Conservation (phyloP, 768 basidiomycete species). For the Lentinus brumalis region DNA sequence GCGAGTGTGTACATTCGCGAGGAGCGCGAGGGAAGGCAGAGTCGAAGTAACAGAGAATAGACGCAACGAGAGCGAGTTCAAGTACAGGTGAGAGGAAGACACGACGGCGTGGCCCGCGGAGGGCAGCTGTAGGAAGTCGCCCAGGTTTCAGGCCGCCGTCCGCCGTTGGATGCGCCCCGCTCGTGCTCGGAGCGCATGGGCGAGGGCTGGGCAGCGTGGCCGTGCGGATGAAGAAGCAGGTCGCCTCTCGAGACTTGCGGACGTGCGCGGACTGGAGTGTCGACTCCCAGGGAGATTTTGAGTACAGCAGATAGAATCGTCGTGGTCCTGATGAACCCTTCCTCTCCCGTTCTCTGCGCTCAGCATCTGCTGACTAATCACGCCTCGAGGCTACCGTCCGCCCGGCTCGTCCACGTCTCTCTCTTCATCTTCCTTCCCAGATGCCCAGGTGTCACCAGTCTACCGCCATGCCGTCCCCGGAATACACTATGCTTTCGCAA, state of each 20-base stretch:
- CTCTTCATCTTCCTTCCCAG: too few relatives aligned
- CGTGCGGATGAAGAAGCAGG: not conserved
- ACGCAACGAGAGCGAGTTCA: not conserved
- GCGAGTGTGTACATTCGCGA: slow-evolving; percentile 28
- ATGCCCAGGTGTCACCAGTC: too few relatives aligned
- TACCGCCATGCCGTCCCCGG: too few relatives aligned
- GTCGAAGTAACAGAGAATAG: slow-evolving; percentile 24
- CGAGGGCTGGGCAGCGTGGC: not conserved
- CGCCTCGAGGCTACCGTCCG: too few relatives aligned
- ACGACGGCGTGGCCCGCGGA: slow-evolving; percentile 2
- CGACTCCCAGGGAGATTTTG: too few relatives aligned
- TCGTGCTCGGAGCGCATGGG: not conserved
- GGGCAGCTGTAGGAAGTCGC: slow-evolving; percentile 7
- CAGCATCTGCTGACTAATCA: too few relatives aligned
- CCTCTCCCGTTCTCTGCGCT: too few relatives aligned
- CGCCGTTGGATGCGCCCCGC: too few relatives aligned
- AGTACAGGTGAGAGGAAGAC: not conserved
- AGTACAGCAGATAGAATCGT: too few relatives aligned
- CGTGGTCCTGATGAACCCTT: not conserved
- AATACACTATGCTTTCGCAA: too few relatives aligned
- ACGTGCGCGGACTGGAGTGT: slow-evolving; percentile 1
- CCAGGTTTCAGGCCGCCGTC: slow-evolving; percentile 18
- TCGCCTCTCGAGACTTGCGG: not conserved
- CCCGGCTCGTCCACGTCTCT: too few relatives aligned
- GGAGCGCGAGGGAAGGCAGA: slow-evolving; percentile 27